Percentiles rank a stretch among this genome's conserved stretches.
Evolutionary conservation across 345 rosid genomes (phyloP).

Genomic region (Cardamine resedifolia): DNA sequence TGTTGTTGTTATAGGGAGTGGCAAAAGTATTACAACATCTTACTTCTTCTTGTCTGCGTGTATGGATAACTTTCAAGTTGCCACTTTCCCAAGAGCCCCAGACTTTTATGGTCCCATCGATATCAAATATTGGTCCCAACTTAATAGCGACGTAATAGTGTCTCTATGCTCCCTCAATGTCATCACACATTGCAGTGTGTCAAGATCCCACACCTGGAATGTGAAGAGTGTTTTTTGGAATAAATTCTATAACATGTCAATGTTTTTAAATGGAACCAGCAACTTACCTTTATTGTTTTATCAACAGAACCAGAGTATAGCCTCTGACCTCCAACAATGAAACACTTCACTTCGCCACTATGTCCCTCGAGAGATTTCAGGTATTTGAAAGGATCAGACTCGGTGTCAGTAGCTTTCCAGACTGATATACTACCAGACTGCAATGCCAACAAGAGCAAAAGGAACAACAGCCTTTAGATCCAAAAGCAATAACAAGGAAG

Average conservation of each 20-base stretch:
- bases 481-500: background rate
- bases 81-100: slow-evolving; percentile 42
- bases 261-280: background rate
- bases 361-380: slow-evolving; percentile 43
- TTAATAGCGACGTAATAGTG: slow-evolving; percentile 49
- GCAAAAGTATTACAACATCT: slow-evolving; percentile 8
- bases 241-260: background rate
- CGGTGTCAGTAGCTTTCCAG: slow-evolving; percentile 40
- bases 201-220: slow-evolving; percentile 52
- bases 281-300: slow-evolving; percentile 44
- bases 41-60: slow-evolving; percentile 42
- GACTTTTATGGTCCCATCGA: slow-evolving; percentile 49
- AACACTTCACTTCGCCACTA: slow-evolving; percentile 33
- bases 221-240: background rate
- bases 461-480: background rate
- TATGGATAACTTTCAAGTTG: slow-evolving; percentile 33
- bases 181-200: slow-evolving; percentile 36
- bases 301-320: slow-evolving; percentile 52
- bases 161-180: slow-evolving; percentile 47
- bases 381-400: slow-evolving; percentile 38
- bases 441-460: background rate
- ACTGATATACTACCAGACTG: slow-evolving; percentile 50
- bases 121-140: slow-evolving; percentile 49
- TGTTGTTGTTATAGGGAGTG: background rate
- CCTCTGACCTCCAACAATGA: slow-evolving; percentile 33